Conservation (phyloP, 2,329 filamentous ascomycete species). For the Pseudogymnoascus sp. region DNA sequence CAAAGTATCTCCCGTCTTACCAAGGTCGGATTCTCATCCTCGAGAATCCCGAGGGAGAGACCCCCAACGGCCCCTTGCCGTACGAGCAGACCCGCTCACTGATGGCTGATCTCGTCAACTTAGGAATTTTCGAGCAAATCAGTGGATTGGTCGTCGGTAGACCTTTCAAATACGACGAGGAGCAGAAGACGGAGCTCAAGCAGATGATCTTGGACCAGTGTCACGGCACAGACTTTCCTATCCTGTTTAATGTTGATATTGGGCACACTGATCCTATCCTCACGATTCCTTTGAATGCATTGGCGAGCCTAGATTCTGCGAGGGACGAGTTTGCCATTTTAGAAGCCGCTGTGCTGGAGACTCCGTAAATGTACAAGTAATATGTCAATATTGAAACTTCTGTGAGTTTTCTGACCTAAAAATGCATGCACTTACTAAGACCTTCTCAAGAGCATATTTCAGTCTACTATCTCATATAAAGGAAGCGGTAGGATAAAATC, state of each 20-base stretch:
- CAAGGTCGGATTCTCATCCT: conserved; percentile 12
- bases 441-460: no score
- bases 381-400: neutral
- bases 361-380: neutral
- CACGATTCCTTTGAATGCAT: conserved; percentile 16
- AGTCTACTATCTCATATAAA: no score
- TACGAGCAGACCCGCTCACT: conserved; percentile 4
- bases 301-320: conserved; percentile 13
- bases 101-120: conserved; percentile 15
- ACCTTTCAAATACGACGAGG: conserved; percentile 11
- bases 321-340: conserved; percentile 3
- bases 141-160: conserved; percentile 16
- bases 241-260: conserved; percentile 17
- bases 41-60: conserved; percentile 11
- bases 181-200: conserved; percentile 10
- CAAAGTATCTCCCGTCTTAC: conserved; percentile 12
- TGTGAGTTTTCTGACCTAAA: neutral
- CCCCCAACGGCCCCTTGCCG: conserved; percentile 1
- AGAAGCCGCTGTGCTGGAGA: neutral
- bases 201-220: conserved; percentile 12
- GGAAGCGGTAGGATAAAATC: no score
- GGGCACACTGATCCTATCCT: conserved; percentile 19
- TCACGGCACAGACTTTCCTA: conserved; percentile 9
- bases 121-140: conserved; percentile 16
- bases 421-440: no score